Conservation (phyloP, 768 basidiomycete genomes). For the Amanita jacksonii region DNA sequence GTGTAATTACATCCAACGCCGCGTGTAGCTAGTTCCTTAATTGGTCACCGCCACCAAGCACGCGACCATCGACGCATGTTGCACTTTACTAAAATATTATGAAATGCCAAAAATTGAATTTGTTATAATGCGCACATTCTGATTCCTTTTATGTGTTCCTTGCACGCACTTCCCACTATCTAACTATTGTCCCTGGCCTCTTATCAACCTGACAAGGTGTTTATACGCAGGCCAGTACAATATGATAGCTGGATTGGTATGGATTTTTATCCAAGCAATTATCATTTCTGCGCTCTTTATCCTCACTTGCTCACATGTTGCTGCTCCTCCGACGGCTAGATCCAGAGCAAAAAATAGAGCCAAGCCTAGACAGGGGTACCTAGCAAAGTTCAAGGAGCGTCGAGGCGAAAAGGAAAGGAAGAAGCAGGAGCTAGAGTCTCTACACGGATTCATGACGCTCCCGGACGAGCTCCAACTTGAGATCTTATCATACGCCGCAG, state of each 20-base stretch:
- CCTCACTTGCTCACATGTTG: neutral
- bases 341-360: neutral
- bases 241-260: neutral
- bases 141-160: neutral
- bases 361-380: neutral
- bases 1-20: no score
- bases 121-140: neutral
- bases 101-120: no score
- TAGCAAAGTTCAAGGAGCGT: neutral
- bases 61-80: conserved; percentile 3
- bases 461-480: neutral
- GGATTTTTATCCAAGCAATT: neutral
- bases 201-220: neutral
- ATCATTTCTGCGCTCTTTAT: neutral
- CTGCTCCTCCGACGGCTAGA: neutral
- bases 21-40: no score
- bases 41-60: no score
- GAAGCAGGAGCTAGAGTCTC: neutral
- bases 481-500: neutral
- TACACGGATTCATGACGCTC: neutral
- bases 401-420: neutral
- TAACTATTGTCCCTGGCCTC: no score
- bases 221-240: neutral
- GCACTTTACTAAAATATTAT: no score
- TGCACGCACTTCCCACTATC: no score